Conservation (phyloP, 2,329 filamentous ascomycete species). For the Apiospora koreana region DNA sequence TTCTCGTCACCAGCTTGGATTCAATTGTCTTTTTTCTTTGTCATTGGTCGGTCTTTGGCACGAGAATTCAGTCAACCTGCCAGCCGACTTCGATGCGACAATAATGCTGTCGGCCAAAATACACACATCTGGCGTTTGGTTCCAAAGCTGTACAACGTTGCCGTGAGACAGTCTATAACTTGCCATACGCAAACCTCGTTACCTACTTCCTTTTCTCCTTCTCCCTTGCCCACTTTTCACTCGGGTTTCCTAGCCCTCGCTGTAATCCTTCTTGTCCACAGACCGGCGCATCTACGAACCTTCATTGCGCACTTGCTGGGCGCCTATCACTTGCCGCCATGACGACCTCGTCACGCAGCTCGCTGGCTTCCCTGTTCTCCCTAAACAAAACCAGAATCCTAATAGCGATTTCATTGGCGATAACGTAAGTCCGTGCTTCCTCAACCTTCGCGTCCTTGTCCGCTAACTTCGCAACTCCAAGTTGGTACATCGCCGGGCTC, state of each 20-base stretch:
- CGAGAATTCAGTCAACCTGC: neutral
- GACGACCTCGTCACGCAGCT: constrained; percentile 17
- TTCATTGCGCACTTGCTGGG: neutral
- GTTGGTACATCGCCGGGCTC: constrained; percentile 49
- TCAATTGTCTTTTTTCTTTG: neutral
- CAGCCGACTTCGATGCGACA: neutral
- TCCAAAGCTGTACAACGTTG: neutral
- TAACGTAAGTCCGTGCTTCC: constrained; percentile 36
- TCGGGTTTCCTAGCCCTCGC: neutral
- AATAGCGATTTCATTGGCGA: constrained; percentile 33
- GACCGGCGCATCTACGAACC: neutral
- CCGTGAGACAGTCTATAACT: neutral
- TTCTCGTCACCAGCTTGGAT: neutral
- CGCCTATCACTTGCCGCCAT: constrained; percentile 15
- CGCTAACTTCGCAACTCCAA: constrained; percentile 21
- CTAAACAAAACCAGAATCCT: constrained; percentile 39
- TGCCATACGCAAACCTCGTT: neutral
- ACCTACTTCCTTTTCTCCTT: neutral
- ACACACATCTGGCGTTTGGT: neutral
- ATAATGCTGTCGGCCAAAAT: neutral
- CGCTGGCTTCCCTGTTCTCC: constrained; percentile 23
- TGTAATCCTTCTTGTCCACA: neutral
- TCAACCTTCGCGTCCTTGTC: neutral
- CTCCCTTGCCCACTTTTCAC: neutral
- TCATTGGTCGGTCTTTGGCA: neutral